A percentile compares a stretch with the other conserved stretches of the same genome.
Conservation (phyloP, 2,329 filamentous ascomycete genomes). For the Fusarium ambrosium region DNA sequence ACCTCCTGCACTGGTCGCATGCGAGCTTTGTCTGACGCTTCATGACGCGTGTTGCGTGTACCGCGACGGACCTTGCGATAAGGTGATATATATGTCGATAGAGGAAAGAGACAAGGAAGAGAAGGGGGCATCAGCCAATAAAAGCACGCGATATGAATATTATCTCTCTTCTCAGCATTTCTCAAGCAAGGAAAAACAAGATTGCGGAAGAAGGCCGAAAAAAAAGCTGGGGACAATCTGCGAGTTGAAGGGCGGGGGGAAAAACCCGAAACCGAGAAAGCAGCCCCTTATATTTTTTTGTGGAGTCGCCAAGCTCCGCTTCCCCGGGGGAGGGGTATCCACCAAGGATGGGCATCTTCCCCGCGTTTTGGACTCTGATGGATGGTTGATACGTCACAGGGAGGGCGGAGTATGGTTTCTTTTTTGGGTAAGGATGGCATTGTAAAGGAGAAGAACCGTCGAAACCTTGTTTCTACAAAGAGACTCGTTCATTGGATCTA, state of each 20-base stretch:
- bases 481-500: background rate
- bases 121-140: background rate
- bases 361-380: background rate
- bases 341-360: background rate
- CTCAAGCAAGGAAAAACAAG: background rate
- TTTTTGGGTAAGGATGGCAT: background rate
- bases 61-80: background rate
- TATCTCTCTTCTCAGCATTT: background rate
- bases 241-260: background rate
- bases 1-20: conserved; percentile 44
- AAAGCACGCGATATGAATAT: background rate
- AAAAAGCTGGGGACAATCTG: conserved; percentile 1
- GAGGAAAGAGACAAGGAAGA: background rate
- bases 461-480: background rate
- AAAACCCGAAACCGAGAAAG: conserved; percentile 1
- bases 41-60: conserved; percentile 22
- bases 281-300: background rate
- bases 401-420: background rate
- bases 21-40: conserved; percentile 40
- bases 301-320: background rate
- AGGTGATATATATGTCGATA: background rate
- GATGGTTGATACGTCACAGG: background rate
- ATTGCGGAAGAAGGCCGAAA: background rate
- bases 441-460: background rate
- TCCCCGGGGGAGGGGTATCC: background rate